Evolutionary conservation across 1,284 basidiomycete species (phyloP).

Genomic region (Neonothopanus nambi): DNA sequence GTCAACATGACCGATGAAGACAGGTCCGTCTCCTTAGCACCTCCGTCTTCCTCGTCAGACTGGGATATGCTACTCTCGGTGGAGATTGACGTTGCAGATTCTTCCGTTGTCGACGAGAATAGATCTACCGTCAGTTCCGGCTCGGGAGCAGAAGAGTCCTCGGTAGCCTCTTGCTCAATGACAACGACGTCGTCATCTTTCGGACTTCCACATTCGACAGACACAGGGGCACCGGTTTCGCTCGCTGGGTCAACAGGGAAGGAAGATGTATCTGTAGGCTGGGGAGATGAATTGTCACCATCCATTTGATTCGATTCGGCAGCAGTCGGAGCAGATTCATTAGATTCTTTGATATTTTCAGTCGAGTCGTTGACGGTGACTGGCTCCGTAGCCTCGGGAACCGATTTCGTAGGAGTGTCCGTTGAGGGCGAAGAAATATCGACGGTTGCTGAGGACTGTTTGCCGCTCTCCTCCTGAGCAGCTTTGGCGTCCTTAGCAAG

Average conservation of each 20-base stretch:
- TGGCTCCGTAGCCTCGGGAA: too few relatives aligned
- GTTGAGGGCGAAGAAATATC: not conserved
- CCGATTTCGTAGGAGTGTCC: not conserved
- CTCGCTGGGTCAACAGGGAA: too few relatives aligned
- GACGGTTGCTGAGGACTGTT: not conserved
- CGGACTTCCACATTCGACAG: too few relatives aligned
- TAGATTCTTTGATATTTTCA: not conserved
- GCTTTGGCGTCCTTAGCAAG: not conserved
- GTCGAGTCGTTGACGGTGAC: too few relatives aligned
- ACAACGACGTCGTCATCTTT: not conserved
- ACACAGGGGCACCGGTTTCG: too few relatives aligned
- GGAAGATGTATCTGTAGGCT: too few relatives aligned
- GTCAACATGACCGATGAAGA: not conserved
- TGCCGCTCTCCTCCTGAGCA: constrained; percentile 10
- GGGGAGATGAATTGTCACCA: too few relatives aligned
- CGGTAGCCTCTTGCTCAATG: not conserved
- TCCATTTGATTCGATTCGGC: too few relatives aligned
- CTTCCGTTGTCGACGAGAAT: not conserved
- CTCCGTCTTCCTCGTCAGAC: not conserved
- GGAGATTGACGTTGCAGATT: not conserved
- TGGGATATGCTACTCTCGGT: not conserved
- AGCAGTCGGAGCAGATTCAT: not conserved
- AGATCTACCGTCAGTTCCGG: not conserved
- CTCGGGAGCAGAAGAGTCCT: too few relatives aligned
- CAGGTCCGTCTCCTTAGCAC: not conserved